These are phyloP conservation scores for Alternaria arbusti DNA, from an alignment of 2,329 filamentous ascomycete species.

Conservation along the genomic window DNA sequence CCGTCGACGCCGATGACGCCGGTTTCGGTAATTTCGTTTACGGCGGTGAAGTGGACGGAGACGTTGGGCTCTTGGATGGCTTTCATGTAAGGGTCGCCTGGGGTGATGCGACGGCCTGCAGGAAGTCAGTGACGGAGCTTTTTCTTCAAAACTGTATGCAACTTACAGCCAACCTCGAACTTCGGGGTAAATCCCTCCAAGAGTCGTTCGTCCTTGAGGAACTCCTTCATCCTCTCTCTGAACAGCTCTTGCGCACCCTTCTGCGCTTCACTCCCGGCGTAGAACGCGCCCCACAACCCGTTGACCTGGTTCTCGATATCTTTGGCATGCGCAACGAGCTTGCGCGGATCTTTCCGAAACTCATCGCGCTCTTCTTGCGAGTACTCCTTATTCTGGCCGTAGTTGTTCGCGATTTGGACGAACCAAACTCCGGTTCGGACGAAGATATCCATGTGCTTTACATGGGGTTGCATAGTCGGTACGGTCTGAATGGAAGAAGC, in stretches of 20 bases:
- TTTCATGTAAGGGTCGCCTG: conserved; percentile 59
- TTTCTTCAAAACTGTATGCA: not conserved
- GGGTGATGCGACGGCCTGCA: conserved; percentile 52
- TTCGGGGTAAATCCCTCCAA: conserved; percentile 56
- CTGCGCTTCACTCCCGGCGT: conserved; percentile 52
- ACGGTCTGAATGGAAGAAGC: conserved; percentile 56
- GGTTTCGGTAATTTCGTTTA: conserved; percentile 54
- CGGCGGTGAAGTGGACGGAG: conserved; percentile 58
- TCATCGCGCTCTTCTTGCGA: conserved; percentile 50
- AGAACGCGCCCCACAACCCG: conserved; percentile 56
- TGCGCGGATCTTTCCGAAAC: conserved; percentile 52
- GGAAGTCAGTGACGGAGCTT: not conserved
- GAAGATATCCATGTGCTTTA: conserved; percentile 56
- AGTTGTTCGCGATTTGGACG: conserved; percentile 55
- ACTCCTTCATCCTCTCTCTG: conserved; percentile 55
- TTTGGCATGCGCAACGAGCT: conserved; percentile 54
- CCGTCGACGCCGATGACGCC: conserved; percentile 55
- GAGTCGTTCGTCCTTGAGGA: conserved; percentile 59
- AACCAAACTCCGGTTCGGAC: conserved; percentile 56
- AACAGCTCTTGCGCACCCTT: conserved; percentile 49
- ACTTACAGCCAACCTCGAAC: conserved; percentile 54
- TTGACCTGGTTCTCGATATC: conserved; percentile 57
- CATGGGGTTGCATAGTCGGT: conserved; percentile 55
- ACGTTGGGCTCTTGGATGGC: conserved; percentile 59
- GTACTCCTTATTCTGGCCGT: conserved; percentile 55